Evolutionary conservation across 208 protist genomes (phyloP).

Genomic region (Trypanosoma caninum): DNA sequence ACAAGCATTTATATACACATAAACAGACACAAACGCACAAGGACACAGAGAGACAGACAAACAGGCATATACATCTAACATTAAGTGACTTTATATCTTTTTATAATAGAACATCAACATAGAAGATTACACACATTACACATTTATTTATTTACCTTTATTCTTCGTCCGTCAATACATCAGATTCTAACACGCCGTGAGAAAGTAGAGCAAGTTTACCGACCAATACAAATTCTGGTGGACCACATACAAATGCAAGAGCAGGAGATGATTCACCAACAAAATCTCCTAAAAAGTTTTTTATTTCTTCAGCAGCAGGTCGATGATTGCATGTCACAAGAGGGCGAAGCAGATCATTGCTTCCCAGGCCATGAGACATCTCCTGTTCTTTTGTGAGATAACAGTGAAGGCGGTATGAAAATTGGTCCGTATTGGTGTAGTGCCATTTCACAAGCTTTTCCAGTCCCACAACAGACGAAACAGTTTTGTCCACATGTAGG

Average conservation of each 20-base stretch:
- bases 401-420: constrained; percentile 25
- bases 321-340: constrained; percentile 36
- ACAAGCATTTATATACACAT: background rate
- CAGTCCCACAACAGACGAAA: constrained; percentile 47
- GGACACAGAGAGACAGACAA: background rate
- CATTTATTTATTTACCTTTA: too few relatives aligned
- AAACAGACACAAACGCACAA: background rate
- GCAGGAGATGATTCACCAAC: constrained; percentile 29
- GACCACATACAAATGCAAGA: constrained; percentile 70
- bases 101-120: background rate
- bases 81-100: background rate
- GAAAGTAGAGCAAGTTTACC: constrained; percentile 41
- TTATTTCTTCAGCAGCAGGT: constrained; percentile 33
- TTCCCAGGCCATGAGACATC: background rate
- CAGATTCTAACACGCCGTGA: constrained; percentile 38
- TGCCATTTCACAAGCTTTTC: constrained; percentile 43
- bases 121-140: too few relatives aligned
- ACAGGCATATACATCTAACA: background rate
- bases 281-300: constrained; percentile 29
- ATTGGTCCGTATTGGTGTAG: constrained; percentile 12
- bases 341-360: background rate
- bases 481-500: constrained; percentile 63
- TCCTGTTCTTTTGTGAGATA: constrained; percentile 28
- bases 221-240: constrained; percentile 42
- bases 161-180: constrained; percentile 65